A percentile compares a stretch with the other conserved stretches of the same genome.
phyloP scores from a whole-genome alignment of 306 rosid genomes.

The Sphenostylis stenocarpa region DNA sequence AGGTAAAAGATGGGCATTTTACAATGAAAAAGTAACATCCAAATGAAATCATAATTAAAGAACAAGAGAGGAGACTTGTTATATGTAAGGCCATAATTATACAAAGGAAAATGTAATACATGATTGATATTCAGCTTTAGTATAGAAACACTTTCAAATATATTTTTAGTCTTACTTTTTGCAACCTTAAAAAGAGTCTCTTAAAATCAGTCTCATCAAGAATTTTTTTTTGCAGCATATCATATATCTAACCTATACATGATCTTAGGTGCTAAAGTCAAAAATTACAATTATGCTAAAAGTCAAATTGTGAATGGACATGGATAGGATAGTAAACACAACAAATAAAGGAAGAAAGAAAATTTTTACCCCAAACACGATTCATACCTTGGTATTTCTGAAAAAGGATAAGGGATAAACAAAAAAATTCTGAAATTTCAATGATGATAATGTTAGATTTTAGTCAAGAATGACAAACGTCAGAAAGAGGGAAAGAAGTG shows the following conservation, averaged over 20 bases:
- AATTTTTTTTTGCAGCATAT: no score
- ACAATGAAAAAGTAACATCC: neutral
- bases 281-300: conserved; percentile 23
- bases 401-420: neutral
- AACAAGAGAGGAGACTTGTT: no score
- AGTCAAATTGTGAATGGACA: conserved; percentile 9
- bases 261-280: no score
- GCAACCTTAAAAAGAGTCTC: no score
- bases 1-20: neutral
- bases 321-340: neutral
- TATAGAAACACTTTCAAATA: no score
- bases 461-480: neutral
- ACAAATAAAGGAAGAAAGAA: neutral
- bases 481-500: neutral
- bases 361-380: neutral
- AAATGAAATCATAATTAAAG: no score
- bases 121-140: neutral
- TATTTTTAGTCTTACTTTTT: no score
- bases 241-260: no score
- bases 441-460: neutral
- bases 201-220: no score
- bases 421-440: neutral
- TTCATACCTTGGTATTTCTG: neutral
- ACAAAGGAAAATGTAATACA: conserved; percentile 9
- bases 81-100: neutral